Evolutionary conservation across 2,329 filamentous ascomycete genomes (phyloP).

Genomic region (Cladorrhinum sp.): DNA sequence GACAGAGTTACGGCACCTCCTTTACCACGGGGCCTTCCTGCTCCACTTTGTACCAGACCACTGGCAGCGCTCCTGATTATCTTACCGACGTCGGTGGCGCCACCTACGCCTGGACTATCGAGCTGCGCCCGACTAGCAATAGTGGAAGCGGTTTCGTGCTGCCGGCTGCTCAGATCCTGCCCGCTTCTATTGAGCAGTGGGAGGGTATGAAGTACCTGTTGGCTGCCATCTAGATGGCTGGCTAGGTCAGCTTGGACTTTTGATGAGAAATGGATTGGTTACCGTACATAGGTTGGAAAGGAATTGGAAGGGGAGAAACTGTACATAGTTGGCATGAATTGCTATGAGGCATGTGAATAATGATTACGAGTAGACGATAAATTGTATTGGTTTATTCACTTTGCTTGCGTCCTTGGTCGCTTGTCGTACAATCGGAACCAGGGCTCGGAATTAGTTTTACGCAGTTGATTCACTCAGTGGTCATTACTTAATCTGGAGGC

Average conservation of each 20-base stretch:
- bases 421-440: no score
- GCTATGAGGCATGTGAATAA: not conserved
- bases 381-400: not conserved
- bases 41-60: slow-evolving; percentile 21
- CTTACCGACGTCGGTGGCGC: slow-evolving; percentile 16
- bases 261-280: no score
- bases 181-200: slow-evolving; percentile 21
- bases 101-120: slow-evolving; percentile 21
- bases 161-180: slow-evolving; percentile 21
- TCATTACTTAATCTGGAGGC: no score
- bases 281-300: not conserved
- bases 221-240: not conserved
- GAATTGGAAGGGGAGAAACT: not conserved
- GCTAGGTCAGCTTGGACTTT: no score
- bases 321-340: not conserved
- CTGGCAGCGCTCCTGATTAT: slow-evolving; percentile 18
- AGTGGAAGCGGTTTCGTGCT: slow-evolving; percentile 18
- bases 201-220: slow-evolving; percentile 21
- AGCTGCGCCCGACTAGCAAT: slow-evolving; percentile 15
- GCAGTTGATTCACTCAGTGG: no score
- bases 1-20: slow-evolving; percentile 13
- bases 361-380: not conserved
- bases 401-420: no score
- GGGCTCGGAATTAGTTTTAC: no score
- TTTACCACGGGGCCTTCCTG: slow-evolving; percentile 20